Conservation (phyloP, 2,329 filamentous ascomycete genomes). For the Amylocarpus encephaloides region DNA sequence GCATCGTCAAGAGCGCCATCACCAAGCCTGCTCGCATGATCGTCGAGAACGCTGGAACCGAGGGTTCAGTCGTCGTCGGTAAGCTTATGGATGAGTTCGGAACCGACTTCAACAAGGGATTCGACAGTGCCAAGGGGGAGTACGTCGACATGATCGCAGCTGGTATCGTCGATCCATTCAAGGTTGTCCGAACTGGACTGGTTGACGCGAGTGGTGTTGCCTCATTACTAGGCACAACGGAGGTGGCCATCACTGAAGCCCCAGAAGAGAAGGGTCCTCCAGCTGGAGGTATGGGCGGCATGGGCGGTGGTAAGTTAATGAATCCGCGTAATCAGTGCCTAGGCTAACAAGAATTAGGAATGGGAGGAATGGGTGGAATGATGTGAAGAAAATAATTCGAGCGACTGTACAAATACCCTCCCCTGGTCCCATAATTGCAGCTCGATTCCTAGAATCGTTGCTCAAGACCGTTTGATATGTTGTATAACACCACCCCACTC, state of each 20-base stretch:
- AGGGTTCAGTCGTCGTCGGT: slow-evolving; percentile 93
- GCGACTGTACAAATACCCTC: slow-evolving; percentile 26
- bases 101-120: slow-evolving; percentile 94
- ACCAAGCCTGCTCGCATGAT: slow-evolving; percentile 91
- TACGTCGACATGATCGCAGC: slow-evolving; percentile 97
- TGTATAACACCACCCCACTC: slow-evolving; percentile 30
- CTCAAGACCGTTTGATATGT: slow-evolving; percentile 15
- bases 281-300: slow-evolving; percentile 46
- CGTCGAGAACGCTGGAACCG: slow-evolving; percentile 93
- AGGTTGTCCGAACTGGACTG: slow-evolving; percentile 96
- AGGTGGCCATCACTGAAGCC: slow-evolving; percentile 96
- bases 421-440: slow-evolving; percentile 11
- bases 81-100: slow-evolving; percentile 95
- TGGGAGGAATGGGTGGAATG: slow-evolving; percentile 31
- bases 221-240: slow-evolving; percentile 92
- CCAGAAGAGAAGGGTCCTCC: slow-evolving; percentile 76
- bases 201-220: slow-evolving; percentile 94
- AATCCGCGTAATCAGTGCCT: background rate
- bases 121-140: slow-evolving; percentile 92
- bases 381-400: slow-evolving; percentile 27
- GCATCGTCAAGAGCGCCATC: slow-evolving; percentile 96
- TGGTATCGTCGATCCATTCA: slow-evolving; percentile 98
- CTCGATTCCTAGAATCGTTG: slow-evolving; percentile 12
- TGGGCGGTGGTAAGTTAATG: slow-evolving; percentile 43
- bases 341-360: slow-evolving; percentile 31